Base-by-base conservation (phyloP, 768 basidiomycete species). In the Pluteus cervinus region DNA sequence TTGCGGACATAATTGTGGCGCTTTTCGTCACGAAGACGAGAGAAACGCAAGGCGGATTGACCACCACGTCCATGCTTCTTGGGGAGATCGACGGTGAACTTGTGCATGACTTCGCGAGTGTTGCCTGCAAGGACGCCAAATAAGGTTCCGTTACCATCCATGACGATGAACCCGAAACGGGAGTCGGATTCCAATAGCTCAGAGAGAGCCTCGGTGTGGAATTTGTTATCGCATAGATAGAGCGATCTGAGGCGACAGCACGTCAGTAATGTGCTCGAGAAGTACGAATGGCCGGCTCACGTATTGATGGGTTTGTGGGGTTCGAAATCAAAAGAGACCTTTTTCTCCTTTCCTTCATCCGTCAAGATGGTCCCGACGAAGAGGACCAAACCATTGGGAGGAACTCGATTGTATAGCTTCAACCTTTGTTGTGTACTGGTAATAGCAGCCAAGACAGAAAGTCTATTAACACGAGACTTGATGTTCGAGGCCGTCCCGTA, bases 41-140 rank as follows among this genome's bases (percentile, higher is more conserved):
- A 89, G 79, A 99, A 99, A 86, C 96, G 96, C 29, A 98, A 76
- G 17, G 96, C 96, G 39, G 96, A 98, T 64, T 99, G 96, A 62
- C 96, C 96, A 79, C 96, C 96, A 73, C 96, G 92, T 46, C 94
- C 94, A 61, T 98, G 96, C 71, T 99, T 99, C 73, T 99, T 99
- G 29, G 96, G 96, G 7, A 98, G 76, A 63, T 98, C 96, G 57
- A 99, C 96, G 14, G 90, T 90, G 69, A 98, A 97, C 63, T 98
- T 98, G 69, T 99, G 96, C 40, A 94, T 73, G 36, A 99, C 79
- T 48, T 97, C 93, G 46, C 96, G 90, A 14, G 96, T 94, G 63
- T 98, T 98, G 33, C 96, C 96, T 0, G 94, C 80, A 39, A 99
- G 78, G 4, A 86, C 87, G 41, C 96, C 96, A 51, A 97, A 98